Conservation (phyloP, 2,329 filamentous ascomycete species). For the Talaromyces amestolkiae region DNA sequence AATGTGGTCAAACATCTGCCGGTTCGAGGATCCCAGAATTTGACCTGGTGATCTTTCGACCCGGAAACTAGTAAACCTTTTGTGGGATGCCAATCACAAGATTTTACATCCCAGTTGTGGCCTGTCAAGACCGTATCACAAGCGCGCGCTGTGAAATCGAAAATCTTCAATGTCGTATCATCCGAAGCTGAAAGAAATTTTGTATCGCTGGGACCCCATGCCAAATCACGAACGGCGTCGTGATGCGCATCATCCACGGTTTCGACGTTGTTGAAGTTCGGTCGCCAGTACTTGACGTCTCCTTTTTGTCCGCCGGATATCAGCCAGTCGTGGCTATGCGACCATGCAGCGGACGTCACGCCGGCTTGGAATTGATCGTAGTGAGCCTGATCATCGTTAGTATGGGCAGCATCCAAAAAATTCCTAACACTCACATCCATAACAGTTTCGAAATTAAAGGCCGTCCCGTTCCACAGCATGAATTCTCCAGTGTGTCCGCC, state of each 20-base stretch:
- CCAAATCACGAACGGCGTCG: conserved; percentile 84
- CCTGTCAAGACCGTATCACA: conserved; percentile 82
- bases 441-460: conserved; percentile 99
- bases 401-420: neutral
- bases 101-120: conserved; percentile 98
- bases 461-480: conserved; percentile 96
- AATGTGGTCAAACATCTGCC: conserved; percentile 87
- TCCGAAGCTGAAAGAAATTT: conserved; percentile 97
- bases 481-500: conserved; percentile 97
- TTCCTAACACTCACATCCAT: conserved; percentile 63
- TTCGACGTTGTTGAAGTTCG: conserved; percentile 98
- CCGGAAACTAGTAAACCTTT: conserved; percentile 93
- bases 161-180: conserved; percentile 90
- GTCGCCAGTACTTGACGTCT: conserved; percentile 96
- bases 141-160: conserved; percentile 84
- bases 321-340: conserved; percentile 94
- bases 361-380: conserved; percentile 56
- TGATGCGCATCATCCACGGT: conserved; percentile 81
- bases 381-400: conserved; percentile 59
- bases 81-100: conserved; percentile 93
- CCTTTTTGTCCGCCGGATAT: conserved; percentile 94
- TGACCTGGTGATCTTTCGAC: conserved; percentile 95
- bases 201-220: conserved; percentile 88
- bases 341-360: conserved; percentile 60
- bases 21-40: conserved; percentile 95